These are phyloP conservation scores for Saccharomyces hybrid DNA, from an alignment of 1,139 yeast species.

Conservation along the genomic window DNA sequence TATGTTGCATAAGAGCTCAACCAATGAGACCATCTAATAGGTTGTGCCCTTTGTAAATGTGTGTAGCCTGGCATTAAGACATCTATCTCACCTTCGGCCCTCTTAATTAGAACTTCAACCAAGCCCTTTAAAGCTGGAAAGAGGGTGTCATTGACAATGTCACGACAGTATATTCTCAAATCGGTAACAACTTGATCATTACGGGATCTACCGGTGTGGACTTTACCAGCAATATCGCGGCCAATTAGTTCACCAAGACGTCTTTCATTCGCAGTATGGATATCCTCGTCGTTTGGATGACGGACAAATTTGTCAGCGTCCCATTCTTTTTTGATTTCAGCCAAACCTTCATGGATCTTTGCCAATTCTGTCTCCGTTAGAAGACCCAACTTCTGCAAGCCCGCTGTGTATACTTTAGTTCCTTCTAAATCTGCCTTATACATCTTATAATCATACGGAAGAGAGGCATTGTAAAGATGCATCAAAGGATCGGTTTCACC, in stretches of 20 bases:
- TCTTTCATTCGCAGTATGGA: slow-evolving; percentile 97
- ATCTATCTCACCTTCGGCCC: slow-evolving; percentile 82
- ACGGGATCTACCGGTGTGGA: slow-evolving; percentile 96
- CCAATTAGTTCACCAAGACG: slow-evolving; percentile 95
- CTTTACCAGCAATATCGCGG: slow-evolving; percentile 87
- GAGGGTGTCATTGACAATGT: slow-evolving; percentile 53
- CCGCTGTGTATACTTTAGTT: slow-evolving; percentile 85
- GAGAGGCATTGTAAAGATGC: slow-evolving; percentile 93
- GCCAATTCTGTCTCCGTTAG: slow-evolving; percentile 60
- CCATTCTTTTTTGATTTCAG: slow-evolving; percentile 74
- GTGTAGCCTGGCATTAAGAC: slow-evolving; percentile 98
- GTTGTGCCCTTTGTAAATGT: slow-evolving; percentile 97
- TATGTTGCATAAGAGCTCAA: slow-evolving; percentile 89
- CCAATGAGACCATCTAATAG: slow-evolving; percentile 99
- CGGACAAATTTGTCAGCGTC: slow-evolving; percentile 60
- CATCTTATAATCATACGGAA: slow-evolving; percentile 94
- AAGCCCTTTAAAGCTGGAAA: slow-evolving; percentile 52
- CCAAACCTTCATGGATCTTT: slow-evolving; percentile 78
- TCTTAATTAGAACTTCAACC: slow-evolving; percentile 55
- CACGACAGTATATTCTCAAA: slow-evolving; percentile 90
- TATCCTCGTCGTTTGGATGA: slow-evolving; percentile 92
- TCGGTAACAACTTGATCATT: slow-evolving; percentile 98
- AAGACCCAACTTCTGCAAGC: slow-evolving; percentile 70
- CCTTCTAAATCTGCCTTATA: slow-evolving; percentile 90
- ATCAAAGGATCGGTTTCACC: slow-evolving; percentile 94